Evolutionary conservation across 257 asterid species (phyloP), one percentile per base, ranked within the genome.

Genomic region (Gynochthodes officinalis): DNA sequence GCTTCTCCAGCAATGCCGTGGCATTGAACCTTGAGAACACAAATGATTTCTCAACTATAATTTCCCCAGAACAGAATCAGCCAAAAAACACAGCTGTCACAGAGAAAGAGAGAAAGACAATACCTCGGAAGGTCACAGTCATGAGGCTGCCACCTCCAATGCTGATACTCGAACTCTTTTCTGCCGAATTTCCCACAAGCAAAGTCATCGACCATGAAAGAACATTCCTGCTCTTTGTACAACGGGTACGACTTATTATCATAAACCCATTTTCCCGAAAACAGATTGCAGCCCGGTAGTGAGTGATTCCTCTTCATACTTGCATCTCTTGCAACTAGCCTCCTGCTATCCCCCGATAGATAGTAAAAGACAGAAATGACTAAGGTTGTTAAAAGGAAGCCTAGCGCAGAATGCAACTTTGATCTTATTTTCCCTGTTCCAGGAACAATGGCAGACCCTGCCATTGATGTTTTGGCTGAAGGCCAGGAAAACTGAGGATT

Each of bases 131-230:
- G 62, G 58, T 89, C 80, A 73, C 97, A 93, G 3, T 71, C 76
- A 71, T 78, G 69, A 52, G 98, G 98, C 68, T 90, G 93, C 98
- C 98, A 93, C 74, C 89, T 84, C 98, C 96, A 93, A 18, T 74
- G 76, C 35, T 53, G 95, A 75, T 82, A 93, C 42, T 72, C 83
- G 74, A 70, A 78, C 2, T 90, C 97, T 5, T 85, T 87, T 7
- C 98, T 87, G 42, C 96, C 97, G 54, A 86, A 80, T 48, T 76
- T 40, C 12, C 74, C 78, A 71, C 98, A 93, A 6, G 89, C 81
- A 19, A 82, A 67, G 71, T 89, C 90, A 11, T 71, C 76, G 5
- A 61, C 82, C 73, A 93, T 80, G 82, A 82, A 93, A 18, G 93
- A 90, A 54, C 98, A 90, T 7, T 93, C 87, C 15, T 66, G 69